Base-by-base conservation (phyloP, 352 stramenopile genomes). In the Peronosclerospora sorghi region DNA sequence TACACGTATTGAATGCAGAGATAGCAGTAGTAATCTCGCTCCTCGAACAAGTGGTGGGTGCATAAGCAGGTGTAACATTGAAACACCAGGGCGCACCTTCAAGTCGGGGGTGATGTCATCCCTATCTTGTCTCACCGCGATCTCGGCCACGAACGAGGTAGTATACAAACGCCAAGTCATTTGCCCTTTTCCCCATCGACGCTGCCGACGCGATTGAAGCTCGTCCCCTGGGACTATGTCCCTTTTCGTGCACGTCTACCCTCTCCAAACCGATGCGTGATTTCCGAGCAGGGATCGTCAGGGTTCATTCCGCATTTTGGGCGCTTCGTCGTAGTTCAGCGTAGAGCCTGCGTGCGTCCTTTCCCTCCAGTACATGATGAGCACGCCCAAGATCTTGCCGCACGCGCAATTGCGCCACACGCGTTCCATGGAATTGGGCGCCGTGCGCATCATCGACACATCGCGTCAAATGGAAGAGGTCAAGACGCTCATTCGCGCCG, bases 391-490 rank as follows among this genome's bases (percentile, higher is more conserved):
- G 38, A 32, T 40, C 13, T 60, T 47, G 23, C 41, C 56, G 8
- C 42, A 46, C 29, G 35, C 59, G 28, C 41, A 51, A 35, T 56
- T 68, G 15, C 61, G 56, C 47, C 64, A 73, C 51, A 71, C 56
- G 41, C 62, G 62, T 50, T 82, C 69, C 40, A 82, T 82, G 69
- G 60, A 73, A 54, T 62, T 78, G 56, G 69, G 65, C 54, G 63
- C 75, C 38, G 43, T 51, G 14, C 64, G 66, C 47, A 65, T 64
- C 48, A 73, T 82, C 41, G 54, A 82, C 55, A 60, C 70, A 6
- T 65, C 65, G 35, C 46, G 46, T 34, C 69, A 82, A 52, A 88
- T 83, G 72, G 72, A 78, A 32, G 63, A 83, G 40, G 77, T 89
- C 14, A 73, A 64, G 42, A 35, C 62, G 40, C 57, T 85, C n/a